phyloP scores from a whole-genome alignment of 1,284 basidiomycete species.

The Malassezia cuniculi region DNA sequence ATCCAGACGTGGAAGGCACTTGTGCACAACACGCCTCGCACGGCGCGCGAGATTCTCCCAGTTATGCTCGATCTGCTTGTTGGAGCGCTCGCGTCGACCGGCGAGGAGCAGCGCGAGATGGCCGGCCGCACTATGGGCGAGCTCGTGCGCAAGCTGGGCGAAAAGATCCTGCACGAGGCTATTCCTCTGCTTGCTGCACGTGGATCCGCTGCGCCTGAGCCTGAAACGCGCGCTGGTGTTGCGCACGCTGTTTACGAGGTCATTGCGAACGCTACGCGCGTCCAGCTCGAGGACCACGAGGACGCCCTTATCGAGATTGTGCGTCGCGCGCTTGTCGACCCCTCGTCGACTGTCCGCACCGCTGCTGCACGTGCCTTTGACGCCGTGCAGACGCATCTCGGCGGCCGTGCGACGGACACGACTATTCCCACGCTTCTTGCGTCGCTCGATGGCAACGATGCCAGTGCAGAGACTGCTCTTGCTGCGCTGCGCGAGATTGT shows the following conservation, averaged over 20 bases:
- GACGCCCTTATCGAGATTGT: constrained; percentile 67
- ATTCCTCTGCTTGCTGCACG: constrained; percentile 63
- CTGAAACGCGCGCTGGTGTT: constrained; percentile 70
- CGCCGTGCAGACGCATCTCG: constrained; percentile 74
- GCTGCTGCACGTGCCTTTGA: constrained; percentile 93
- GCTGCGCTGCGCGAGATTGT: constrained; percentile 72
- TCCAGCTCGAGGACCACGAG: constrained; percentile 78
- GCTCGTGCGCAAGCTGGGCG: constrained; percentile 88
- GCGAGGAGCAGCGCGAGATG: constrained; percentile 81
- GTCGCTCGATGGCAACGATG: constrained; percentile 54
- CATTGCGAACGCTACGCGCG: constrained; percentile 72
- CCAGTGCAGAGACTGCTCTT: constrained; percentile 66
- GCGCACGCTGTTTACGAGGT: constrained; percentile 78
- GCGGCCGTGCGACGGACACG: constrained; percentile 82
- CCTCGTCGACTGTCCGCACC: constrained; percentile 69
- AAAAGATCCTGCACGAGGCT: constrained; percentile 74
- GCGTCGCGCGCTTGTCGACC: constrained; percentile 73
- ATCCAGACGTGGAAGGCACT: constrained; percentile 97
- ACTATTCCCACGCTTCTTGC: constrained; percentile 89
- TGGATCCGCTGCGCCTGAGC: constrained; percentile 54
- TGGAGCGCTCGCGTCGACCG: constrained; percentile 60
- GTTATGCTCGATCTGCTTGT: constrained; percentile 56
- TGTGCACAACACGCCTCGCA: constrained; percentile 58
- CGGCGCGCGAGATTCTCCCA: constrained; percentile 84
- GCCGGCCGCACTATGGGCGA: constrained; percentile 50